Conservation (phyloP, 352 stramenopile species). For the Phytophthora melonis region DNA sequence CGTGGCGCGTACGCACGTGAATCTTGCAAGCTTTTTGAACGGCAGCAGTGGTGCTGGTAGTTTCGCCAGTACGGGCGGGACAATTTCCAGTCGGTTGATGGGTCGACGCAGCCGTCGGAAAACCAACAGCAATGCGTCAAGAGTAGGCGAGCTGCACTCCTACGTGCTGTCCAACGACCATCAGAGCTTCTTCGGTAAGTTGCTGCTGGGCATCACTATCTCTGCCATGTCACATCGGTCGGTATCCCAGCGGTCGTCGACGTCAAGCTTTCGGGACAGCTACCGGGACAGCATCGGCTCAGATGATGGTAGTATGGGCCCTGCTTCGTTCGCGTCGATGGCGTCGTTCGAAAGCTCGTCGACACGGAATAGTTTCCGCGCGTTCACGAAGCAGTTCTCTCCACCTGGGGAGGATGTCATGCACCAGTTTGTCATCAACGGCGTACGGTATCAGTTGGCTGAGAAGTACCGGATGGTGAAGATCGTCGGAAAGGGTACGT, state of each 20-base stretch:
- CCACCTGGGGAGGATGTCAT: slow-evolving; percentile 69
- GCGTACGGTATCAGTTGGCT: slow-evolving; percentile 84
- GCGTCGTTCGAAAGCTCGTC: slow-evolving; percentile 32
- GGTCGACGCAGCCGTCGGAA: slow-evolving; percentile 38
- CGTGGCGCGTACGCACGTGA: slow-evolving; percentile 83
- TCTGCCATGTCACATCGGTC: slow-evolving; percentile 70
- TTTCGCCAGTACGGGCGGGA: slow-evolving; percentile 22
- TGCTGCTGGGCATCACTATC: slow-evolving; percentile 70
- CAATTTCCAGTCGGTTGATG: slow-evolving; percentile 37
- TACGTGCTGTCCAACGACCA: slow-evolving; percentile 87
- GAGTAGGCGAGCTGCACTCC: slow-evolving; percentile 52
- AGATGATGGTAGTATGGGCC: slow-evolving; percentile 32
- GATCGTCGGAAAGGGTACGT: slow-evolving; percentile 90
- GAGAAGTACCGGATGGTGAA: slow-evolving; percentile 93
- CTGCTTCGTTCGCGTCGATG: slow-evolving; percentile 30
- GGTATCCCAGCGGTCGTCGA: slow-evolving; percentile 45
- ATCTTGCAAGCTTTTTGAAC: slow-evolving; percentile 86
- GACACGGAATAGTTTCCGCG: slow-evolving; percentile 45
- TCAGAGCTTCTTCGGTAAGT: slow-evolving; percentile 87
- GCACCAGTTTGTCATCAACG: slow-evolving; percentile 91
- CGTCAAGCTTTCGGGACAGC: slow-evolving; percentile 38
- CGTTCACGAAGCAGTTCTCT: slow-evolving; percentile 51
- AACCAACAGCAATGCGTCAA: slow-evolving; percentile 30
- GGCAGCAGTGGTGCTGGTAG: slow-evolving; percentile 20
- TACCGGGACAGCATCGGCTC: slow-evolving; percentile 46